Percentiles rank a stretch among this genome's conserved stretches.
Conservation (phyloP, 2,329 filamentous ascomycete genomes). For the Colletotrichum chlorophyti region DNA sequence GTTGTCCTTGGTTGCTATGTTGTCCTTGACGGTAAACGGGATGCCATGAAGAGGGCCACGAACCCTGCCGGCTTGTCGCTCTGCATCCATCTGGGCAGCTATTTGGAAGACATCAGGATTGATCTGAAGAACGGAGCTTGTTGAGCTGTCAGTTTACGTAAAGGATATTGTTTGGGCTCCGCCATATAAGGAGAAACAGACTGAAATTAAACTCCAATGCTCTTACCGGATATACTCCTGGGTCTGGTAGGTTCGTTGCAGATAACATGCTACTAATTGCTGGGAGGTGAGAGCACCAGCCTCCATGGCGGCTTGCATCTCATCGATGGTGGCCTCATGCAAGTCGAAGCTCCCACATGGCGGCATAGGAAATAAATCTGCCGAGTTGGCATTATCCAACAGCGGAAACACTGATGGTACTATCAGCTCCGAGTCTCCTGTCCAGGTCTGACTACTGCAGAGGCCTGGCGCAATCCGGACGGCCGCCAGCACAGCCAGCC, state of each 20-base stretch:
- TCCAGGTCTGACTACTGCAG: background rate
- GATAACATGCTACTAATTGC: constrained; percentile 67
- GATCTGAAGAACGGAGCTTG: constrained; percentile 65
- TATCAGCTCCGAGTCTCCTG: background rate
- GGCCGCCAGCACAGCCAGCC: background rate
- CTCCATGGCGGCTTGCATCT: constrained; percentile 66
- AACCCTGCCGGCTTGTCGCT: constrained; percentile 61
- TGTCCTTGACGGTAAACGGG: constrained; percentile 78
- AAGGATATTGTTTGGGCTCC: too few species aligned
- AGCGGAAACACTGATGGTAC: constrained; percentile 41
- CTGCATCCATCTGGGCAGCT: constrained; percentile 64
- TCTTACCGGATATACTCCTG: constrained; percentile 69
- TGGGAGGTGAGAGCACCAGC: constrained; percentile 62
- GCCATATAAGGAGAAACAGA: too few species aligned
- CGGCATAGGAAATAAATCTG: constrained; percentile 65
- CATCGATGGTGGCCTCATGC: constrained; percentile 74
- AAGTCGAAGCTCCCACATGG: constrained; percentile 65
- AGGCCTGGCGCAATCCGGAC: background rate
- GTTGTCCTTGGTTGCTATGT: constrained; percentile 71
- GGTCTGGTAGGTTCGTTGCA: constrained; percentile 66
- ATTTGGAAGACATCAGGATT: constrained; percentile 73
- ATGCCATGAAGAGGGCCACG: constrained; percentile 77
- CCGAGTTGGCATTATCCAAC: constrained; percentile 43
- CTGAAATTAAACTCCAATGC: background rate
- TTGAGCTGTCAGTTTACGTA: background rate